Evolutionary conservation across 2,329 filamentous ascomycete genomes (phyloP).

Genomic region (Trichoderma harzianum): DNA sequence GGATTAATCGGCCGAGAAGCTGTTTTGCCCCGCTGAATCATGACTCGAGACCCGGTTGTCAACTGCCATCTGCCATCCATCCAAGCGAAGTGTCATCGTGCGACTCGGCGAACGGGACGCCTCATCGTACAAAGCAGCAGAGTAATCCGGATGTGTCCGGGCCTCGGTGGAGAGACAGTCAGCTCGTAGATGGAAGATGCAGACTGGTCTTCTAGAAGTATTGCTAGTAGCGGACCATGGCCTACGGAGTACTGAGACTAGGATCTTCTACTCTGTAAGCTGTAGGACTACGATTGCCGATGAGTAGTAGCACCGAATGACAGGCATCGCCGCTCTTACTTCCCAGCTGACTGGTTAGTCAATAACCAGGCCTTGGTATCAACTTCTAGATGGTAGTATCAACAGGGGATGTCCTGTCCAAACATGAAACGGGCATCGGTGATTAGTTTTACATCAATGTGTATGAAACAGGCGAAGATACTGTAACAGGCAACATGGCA

Average conservation of each 20-base stretch:
- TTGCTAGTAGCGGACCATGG: neutral
- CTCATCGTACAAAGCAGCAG: neutral
- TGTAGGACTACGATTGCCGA: neutral
- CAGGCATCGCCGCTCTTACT: neutral
- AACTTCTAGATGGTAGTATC: too few relatives aligned
- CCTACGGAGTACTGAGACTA: neutral
- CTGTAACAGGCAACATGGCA: neutral
- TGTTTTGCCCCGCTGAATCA: neutral
- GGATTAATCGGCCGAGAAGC: neutral
- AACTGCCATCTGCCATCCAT: neutral
- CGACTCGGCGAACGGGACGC: neutral
- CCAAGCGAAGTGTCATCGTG: neutral
- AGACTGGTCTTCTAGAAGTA: neutral
- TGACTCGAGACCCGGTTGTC: slow-evolving; percentile 1
- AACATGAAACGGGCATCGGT: neutral
- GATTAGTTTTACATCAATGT: neutral
- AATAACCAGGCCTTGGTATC: neutral
- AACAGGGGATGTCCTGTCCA: neutral
- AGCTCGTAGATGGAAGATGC: neutral
- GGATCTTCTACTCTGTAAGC: neutral
- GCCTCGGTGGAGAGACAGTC: neutral
- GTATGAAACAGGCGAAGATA: neutral
- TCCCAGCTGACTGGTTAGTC: neutral
- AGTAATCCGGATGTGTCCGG: neutral
- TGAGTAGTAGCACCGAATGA: neutral